Percentiles rank a stretch among this genome's conserved stretches.
Conservation (phyloP, 176 grass and related monocot species). For the Avena eriantha region DNA sequence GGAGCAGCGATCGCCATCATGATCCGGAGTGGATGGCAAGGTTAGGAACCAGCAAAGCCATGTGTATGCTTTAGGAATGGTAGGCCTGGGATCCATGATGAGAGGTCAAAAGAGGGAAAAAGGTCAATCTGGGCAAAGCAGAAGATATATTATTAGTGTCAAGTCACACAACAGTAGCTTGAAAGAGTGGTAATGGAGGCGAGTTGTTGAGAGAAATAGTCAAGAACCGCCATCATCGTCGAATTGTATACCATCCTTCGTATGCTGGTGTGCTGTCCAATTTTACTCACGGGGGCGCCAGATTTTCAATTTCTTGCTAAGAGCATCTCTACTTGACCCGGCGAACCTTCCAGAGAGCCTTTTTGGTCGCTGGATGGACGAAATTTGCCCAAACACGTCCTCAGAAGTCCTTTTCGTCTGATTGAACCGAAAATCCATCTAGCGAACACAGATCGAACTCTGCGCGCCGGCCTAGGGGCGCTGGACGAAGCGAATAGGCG, state of each 20-base stretch:
- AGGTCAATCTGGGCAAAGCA: not conserved
- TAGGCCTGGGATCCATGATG: not conserved
- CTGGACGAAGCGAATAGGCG: too few species aligned
- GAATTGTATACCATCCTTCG: not conserved
- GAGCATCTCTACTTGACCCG: too few species aligned
- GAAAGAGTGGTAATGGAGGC: conserved; percentile 17
- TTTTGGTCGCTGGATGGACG: too few species aligned
- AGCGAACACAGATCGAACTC: too few species aligned
- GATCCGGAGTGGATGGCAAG: conserved; percentile 50
- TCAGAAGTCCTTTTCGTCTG: too few species aligned
- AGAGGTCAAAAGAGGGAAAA: not conserved
- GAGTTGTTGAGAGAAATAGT: not conserved
- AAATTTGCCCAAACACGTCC: too few species aligned
- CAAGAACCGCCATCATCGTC: conserved; percentile 21
- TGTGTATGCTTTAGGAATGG: not conserved
- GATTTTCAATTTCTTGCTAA: not conserved
- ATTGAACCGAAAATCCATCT: too few species aligned
- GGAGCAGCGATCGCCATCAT: not conserved
- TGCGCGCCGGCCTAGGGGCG: too few species aligned
- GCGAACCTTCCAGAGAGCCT: too few species aligned
- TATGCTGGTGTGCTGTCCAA: not conserved
- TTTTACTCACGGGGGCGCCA: not conserved
- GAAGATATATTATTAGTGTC: not conserved
- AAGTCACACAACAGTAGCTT: conserved; percentile 29
- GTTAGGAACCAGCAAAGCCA: conserved; percentile 16